Percentiles rank a stretch among this genome's conserved stretches.
These are phyloP conservation scores for Phytophthora fragariae DNA, from an alignment of 352 stramenopile genomes.

Conservation along the genomic window DNA sequence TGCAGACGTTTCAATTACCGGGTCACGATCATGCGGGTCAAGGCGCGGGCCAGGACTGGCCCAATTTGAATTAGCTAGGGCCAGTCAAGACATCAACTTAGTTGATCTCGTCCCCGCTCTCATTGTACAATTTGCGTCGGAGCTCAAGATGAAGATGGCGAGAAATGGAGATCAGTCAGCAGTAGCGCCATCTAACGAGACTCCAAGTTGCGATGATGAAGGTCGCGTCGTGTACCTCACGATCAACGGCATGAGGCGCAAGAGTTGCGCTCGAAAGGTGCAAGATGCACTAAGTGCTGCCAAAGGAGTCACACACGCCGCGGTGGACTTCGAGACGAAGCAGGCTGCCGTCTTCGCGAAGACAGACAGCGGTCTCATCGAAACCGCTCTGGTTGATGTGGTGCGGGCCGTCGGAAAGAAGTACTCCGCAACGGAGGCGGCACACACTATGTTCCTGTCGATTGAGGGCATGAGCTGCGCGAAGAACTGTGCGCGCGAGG, in stretches of 20 bases:
- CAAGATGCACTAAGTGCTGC: slow-evolving; percentile 75
- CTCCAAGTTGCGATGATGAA: not conserved
- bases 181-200: not conserved
- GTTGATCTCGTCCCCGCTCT: not conserved
- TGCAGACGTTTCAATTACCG: no score
- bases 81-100: no score
- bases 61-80: not conserved
- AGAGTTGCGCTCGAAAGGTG: slow-evolving; percentile 85
- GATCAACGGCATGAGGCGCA: slow-evolving; percentile 88
- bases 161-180: not conserved
- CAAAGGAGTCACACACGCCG: slow-evolving; percentile 60
- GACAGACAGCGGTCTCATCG: slow-evolving; percentile 50
- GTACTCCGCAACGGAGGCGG: slow-evolving; percentile 48
- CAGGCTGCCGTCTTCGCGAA: slow-evolving; percentile 68
- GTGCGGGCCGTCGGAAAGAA: slow-evolving; percentile 54
- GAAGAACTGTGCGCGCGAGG: slow-evolving; percentile 55
- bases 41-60: not conserved
- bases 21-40: slow-evolving; percentile 4
- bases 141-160: slow-evolving; percentile 1
- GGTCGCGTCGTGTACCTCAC: slow-evolving; percentile 8
- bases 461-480: slow-evolving; percentile 72
- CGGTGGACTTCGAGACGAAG: slow-evolving; percentile 84
- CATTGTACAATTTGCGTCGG: slow-evolving; percentile 14
- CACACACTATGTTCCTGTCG: slow-evolving; percentile 53
- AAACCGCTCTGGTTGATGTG: slow-evolving; percentile 62